Percentiles rank a stretch among this genome's conserved stretches.
phyloP scores from a whole-genome alignment of 169 alveolate genomes.

The Neospora caninum region DNA sequence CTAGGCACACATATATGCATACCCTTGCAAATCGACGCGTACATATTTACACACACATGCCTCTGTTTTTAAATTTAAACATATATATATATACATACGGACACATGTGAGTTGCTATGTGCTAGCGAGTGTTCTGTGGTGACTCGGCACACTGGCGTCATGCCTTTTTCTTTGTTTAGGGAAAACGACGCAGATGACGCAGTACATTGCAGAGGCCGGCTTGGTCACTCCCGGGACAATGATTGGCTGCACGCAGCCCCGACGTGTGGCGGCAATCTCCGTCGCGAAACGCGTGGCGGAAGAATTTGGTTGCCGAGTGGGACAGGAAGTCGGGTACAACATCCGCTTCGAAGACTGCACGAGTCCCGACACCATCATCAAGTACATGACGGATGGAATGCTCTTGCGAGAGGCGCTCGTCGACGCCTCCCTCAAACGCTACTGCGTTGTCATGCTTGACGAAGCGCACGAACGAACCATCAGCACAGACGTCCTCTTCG shows the following conservation, averaged over 20 bases:
- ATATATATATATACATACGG: neutral
- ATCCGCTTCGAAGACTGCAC: constrained; percentile 97
- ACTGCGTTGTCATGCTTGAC: constrained; percentile 97
- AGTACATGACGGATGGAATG: constrained; percentile 99
- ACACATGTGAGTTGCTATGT: neutral
- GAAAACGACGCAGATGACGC: constrained; percentile 79
- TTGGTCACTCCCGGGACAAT: constrained; percentile 73
- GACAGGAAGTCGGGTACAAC: constrained; percentile 92
- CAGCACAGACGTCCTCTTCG: constrained; percentile 97
- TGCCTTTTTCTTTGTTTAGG: constrained; percentile 84
- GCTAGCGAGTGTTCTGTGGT: neutral
- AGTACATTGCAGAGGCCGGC: constrained; percentile 76
- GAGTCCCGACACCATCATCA: constrained; percentile 95
- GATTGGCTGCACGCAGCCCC: constrained; percentile 99
- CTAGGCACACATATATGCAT: neutral
- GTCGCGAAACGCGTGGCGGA: constrained; percentile 99
- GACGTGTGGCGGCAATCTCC: constrained; percentile 99
- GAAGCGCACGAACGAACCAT: constrained; percentile 99
- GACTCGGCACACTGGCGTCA: neutral
- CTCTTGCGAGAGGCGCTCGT: constrained; percentile 96
- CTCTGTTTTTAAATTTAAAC: neutral
- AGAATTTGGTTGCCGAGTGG: constrained; percentile 98
- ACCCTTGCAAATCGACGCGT: neutral
- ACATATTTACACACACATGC: neutral
- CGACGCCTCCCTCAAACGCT: constrained; percentile 90